Base-by-base conservation (phyloP, 2,329 filamentous ascomycete species). In the Pseudonectria foliicola region DNA sequence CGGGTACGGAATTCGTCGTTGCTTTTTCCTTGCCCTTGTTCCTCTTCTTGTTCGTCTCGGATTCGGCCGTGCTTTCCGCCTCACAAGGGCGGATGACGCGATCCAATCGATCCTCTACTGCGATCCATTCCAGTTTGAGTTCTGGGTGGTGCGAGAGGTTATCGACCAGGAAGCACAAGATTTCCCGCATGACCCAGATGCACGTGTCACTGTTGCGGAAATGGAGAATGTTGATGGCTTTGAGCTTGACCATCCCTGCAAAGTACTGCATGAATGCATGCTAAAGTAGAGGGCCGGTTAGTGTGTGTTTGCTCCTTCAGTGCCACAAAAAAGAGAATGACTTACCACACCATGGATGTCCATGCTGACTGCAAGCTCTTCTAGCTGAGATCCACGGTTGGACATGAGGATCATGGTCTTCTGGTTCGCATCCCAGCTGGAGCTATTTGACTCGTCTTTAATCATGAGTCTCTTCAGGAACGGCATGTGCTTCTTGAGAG, bases 391-490 rank as follows among this genome's bases (percentile, higher is more conserved):
- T 2, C 71, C 76, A 15, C 60, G 63, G 5, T 54, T 62, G 46
- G 73, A 75, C 4, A 80, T 61, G n/a, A 77, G 55, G 35, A 68
- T 56, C 37, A 73, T 66, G 1, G 71, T 67, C 52, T 71, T 74
- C 29, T 70, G 63, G 37, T 80, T 68, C 4, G 70, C 45, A 48
- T 80, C 75, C 79, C 79, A 83, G 6, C 60, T 57, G 6, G 57
- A 52, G 29, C 67, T 64, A 21, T 52, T 54, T 2, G 56, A 54
- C 32, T 76, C 66, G 44, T 81, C 77, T 48, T 75, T 73, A 44
- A 82, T 71, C 65, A 80, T 72, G 13, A 83, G 54, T 10, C 71
- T 63, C 49, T 65, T 70, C 13, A 83, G 55, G 1, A 63, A 69
- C 10, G 49, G 47, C 36, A 75, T 63, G 49, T 82, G 79, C 56